Conservation (phyloP, 2,329 filamentous ascomycete genomes). For the Aureobasidium sp. region DNA sequence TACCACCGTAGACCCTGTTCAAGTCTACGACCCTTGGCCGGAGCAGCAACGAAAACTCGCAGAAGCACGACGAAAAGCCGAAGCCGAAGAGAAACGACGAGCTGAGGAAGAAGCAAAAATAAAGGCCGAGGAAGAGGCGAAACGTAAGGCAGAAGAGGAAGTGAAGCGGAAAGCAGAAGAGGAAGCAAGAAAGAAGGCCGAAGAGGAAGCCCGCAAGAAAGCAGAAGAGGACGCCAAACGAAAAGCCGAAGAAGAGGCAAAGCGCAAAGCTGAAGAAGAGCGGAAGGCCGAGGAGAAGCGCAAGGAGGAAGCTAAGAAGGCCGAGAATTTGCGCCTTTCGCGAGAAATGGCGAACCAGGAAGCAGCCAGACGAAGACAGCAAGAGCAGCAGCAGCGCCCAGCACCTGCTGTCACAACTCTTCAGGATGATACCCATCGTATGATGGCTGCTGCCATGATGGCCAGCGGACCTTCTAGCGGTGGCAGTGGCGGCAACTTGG, state of each 20-base stretch:
- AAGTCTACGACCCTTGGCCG: slow-evolving; percentile 46
- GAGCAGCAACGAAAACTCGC: slow-evolving; percentile 37
- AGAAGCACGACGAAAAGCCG: slow-evolving; percentile 27
- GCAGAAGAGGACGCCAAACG: slow-evolving; percentile 19
- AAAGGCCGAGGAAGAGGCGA: slow-evolving; percentile 26
- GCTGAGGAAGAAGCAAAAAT: slow-evolving; percentile 22
- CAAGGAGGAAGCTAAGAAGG: background rate
- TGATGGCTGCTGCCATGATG: slow-evolving; percentile 4
- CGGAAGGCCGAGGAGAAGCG: slow-evolving; percentile 6
- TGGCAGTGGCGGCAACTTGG: slow-evolving; percentile 28
- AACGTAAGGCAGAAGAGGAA: slow-evolving; percentile 23
- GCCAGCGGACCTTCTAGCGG: background rate
- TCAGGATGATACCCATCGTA: background rate
- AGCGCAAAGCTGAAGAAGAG: slow-evolving; percentile 23
- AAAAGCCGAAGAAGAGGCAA: slow-evolving; percentile 17
- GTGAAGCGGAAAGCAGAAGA: slow-evolving; percentile 20
- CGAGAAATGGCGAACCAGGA: background rate
- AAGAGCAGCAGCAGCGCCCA: background rate
- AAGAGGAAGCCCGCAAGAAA: slow-evolving; percentile 17
- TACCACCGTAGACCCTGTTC: slow-evolving; percentile 44
- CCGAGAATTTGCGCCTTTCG: background rate
- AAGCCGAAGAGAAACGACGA: slow-evolving; percentile 24
- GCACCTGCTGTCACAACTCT: background rate
- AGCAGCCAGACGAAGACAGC: background rate
- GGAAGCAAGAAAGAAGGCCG: slow-evolving; percentile 20